Conservation (phyloP, 1,284 basidiomycete genomes). For the Ceratobasidium sp. region DNA sequence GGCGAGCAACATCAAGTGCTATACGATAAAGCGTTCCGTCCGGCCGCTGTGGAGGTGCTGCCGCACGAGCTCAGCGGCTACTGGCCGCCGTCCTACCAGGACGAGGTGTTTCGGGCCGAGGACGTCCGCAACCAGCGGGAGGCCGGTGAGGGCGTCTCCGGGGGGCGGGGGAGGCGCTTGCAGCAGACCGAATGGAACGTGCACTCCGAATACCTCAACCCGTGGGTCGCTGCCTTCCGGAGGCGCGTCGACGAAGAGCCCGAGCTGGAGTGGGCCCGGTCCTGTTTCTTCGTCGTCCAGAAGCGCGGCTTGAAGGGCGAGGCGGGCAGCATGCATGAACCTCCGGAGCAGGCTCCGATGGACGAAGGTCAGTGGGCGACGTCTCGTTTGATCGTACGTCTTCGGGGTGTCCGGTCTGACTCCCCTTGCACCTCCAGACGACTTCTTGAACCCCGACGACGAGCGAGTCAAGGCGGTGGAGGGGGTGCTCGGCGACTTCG, state of each 20-base stretch:
- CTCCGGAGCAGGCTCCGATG: constrained; percentile 1
- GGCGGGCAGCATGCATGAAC: constrained; percentile 17
- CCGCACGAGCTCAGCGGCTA: constrained; percentile 1
- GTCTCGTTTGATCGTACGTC: background rate
- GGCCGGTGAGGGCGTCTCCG: background rate
- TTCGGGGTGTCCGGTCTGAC: background rate
- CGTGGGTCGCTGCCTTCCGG: background rate
- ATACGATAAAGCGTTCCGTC: constrained; percentile 15
- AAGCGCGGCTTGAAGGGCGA: constrained; percentile 28
- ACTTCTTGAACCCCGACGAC: background rate
- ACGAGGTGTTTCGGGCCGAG: constrained; percentile 3
- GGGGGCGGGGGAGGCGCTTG: background rate
- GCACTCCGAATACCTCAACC: constrained; percentile 27
- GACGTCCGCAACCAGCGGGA: background rate
- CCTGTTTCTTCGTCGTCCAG: constrained; percentile 24
- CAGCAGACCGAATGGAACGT: constrained; percentile 21
- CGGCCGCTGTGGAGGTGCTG: background rate
- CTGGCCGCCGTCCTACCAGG: background rate
- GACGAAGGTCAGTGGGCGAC: background rate
- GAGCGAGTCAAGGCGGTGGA: constrained; percentile 3
- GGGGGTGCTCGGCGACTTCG: background rate
- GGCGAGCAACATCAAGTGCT: background rate
- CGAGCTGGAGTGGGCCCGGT: constrained; percentile 27
- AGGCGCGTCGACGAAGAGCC: background rate
- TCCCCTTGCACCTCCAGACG: background rate